A percentile compares a stretch with the other conserved stretches of the same genome.
Conservation (phyloP, 148 eudicot species). For the Chenopodium album region DNA sequence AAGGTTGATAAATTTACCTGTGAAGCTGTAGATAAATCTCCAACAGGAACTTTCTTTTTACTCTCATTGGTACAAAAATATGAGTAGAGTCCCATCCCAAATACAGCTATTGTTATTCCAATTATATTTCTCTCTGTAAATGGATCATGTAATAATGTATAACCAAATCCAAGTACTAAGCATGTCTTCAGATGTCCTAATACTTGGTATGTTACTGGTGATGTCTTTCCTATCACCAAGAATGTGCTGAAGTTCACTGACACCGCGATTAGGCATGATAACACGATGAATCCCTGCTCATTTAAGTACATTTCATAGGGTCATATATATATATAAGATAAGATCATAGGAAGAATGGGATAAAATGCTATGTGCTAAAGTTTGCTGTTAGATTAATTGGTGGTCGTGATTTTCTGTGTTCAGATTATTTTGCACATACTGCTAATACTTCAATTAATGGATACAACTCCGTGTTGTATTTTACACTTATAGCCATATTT, state of each 20-base stretch:
- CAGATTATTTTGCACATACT: no score
- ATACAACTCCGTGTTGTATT: no score
- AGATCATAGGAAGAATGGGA: neutral
- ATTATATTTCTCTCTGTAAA: constrained; percentile 70
- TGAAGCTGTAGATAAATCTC: constrained; percentile 33
- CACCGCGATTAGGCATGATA: constrained; percentile 88
- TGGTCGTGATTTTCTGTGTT: neutral
- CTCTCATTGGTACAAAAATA: constrained; percentile 72
- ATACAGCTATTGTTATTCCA: constrained; percentile 73
- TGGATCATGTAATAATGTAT: constrained; percentile 79
- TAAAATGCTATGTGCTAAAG: neutral
- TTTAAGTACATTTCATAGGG: neutral
- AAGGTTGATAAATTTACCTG: constrained; percentile 39
- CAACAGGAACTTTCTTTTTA: constrained; percentile 46
- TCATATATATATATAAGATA: neutral
- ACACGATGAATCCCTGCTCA: constrained; percentile 64
- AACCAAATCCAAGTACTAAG: constrained; percentile 85
- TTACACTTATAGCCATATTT: neutral
- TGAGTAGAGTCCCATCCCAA: constrained; percentile 87
- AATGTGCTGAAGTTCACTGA: constrained; percentile 94
- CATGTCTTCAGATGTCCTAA: constrained; percentile 90
- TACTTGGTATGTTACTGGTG: constrained; percentile 95
- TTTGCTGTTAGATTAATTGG: no score
- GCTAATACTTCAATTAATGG: no score
- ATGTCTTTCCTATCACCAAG: constrained; percentile 90